Percentiles rank a stretch among this genome's conserved stretches.
phyloP scores from a whole-genome alignment of 352 stramenopile species.

The Pythium inflatum region DNA sequence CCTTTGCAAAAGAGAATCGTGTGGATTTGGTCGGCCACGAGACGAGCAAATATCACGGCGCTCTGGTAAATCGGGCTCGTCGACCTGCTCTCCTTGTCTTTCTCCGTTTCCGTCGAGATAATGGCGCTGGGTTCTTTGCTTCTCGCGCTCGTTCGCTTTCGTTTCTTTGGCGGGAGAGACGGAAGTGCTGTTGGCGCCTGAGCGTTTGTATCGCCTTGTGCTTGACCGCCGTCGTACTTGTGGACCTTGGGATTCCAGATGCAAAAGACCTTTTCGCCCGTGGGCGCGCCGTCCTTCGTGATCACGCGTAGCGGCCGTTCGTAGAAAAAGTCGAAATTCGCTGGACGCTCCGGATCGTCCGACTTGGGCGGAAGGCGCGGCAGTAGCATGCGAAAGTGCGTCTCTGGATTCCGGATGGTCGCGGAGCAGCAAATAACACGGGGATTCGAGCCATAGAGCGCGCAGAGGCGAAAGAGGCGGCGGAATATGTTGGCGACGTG shows the following conservation, averaged over 20 bases:
- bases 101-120: conserved; percentile 13
- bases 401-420: conserved; percentile 93
- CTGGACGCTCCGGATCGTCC: conserved; percentile 23
- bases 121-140: background rate
- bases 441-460: conserved; percentile 75
- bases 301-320: conserved; percentile 68
- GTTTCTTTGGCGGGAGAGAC: conserved; percentile 11
- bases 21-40: conserved; percentile 89
- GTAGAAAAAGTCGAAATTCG: conserved; percentile 67
- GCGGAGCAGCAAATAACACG: conserved; percentile 96
- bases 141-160: background rate
- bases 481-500: conserved; percentile 90
- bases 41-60: conserved; percentile 89
- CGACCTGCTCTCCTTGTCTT: conserved; percentile 24
- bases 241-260: conserved; percentile 92
- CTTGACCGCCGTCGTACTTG: conserved; percentile 21
- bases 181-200: too few relatives aligned
- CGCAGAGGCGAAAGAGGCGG: conserved; percentile 88
- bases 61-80: conserved; percentile 90
- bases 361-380: conserved; percentile 53
- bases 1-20: conserved; percentile 96
- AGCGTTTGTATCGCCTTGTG: too few relatives aligned
- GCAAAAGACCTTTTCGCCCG: conserved; percentile 92
- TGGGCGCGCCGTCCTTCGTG: conserved; percentile 90
- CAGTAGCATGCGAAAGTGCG: conserved; percentile 93